Percentiles rank a stretch among this genome's conserved stretches.
phyloP scores from a whole-genome alignment of 139 green algal species.

The Chlorella sp. region DNA sequence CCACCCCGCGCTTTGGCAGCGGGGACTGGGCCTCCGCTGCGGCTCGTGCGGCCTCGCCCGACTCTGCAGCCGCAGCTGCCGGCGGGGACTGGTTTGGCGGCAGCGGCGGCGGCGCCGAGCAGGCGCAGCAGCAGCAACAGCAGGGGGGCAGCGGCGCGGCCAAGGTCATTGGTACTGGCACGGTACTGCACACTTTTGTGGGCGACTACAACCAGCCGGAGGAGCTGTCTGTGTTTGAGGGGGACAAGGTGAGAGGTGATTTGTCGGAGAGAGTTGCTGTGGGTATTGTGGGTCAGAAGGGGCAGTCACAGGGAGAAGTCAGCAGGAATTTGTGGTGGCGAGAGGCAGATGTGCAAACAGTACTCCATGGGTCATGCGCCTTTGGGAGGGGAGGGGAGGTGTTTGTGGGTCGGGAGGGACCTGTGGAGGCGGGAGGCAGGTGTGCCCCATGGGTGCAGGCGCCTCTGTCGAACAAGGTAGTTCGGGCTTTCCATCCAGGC shows the following conservation, averaged over 20 bases:
- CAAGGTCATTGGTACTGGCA: conserved; percentile 32
- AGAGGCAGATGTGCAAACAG: no score
- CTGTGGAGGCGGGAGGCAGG: no score
- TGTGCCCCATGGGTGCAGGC: no score
- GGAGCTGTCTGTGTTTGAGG: conserved; percentile 56
- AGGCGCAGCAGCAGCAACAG: neutral
- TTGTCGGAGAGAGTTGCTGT: no score
- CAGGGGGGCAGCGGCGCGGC: neutral
- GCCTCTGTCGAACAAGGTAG: no score
- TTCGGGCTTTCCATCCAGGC: no score
- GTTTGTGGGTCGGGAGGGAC: no score
- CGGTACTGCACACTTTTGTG: conserved; percentile 52
- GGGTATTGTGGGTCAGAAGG: neutral
- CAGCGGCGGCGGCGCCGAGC: neutral
- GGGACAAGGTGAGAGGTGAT: conserved; percentile 29
- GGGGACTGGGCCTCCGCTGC: neutral
- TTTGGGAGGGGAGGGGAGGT: no score
- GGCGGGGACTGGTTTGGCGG: neutral
- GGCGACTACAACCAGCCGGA: conserved; percentile 48
- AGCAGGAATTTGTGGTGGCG: neutral
- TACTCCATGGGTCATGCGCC: no score
- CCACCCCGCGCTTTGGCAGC: conserved; percentile 2
- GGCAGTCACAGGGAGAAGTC: no score
- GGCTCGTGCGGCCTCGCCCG: neutral
- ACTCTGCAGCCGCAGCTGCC: neutral